A percentile compares a stretch with the other conserved stretches of the same genome.
phyloP scores from a whole-genome alignment of 2,329 filamentous ascomycete genomes.

The Coniella lustricola region DNA sequence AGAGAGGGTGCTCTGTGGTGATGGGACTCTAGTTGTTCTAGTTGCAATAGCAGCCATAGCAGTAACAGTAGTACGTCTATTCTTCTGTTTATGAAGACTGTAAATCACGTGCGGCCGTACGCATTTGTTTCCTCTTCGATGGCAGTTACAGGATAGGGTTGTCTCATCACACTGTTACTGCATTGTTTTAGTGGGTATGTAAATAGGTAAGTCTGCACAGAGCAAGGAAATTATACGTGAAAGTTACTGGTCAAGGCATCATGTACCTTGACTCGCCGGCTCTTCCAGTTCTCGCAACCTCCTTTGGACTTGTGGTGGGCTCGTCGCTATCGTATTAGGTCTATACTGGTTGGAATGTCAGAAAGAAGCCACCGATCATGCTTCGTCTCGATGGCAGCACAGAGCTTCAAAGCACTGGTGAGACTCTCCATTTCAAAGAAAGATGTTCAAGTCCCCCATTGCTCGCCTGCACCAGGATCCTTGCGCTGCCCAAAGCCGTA shows the following conservation, averaged over 20 bases:
- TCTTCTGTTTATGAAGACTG: too few relatives aligned
- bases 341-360: neutral
- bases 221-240: neutral
- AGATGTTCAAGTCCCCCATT: too few relatives aligned
- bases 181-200: neutral
- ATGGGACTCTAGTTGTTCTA: too few relatives aligned
- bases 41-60: too few relatives aligned
- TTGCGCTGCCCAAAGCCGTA: too few relatives aligned
- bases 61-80: too few relatives aligned
- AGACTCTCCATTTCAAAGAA: neutral
- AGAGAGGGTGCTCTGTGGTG: neutral
- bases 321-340: slow-evolving; percentile 16
- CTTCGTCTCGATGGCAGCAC: neutral
- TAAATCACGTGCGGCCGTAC: neutral
- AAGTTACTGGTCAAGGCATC: neutral
- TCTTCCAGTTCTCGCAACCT: slow-evolving; percentile 21
- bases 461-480: too few relatives aligned
- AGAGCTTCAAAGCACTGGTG: neutral
- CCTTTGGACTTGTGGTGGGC: slow-evolving; percentile 19
- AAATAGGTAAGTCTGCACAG: too few relatives aligned
- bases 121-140: slow-evolving; percentile 18
- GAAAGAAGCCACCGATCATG: neutral
- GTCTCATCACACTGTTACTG: slow-evolving; percentile 20
- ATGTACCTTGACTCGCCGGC: slow-evolving; percentile 21
- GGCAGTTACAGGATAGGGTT: slow-evolving; percentile 18